Evolutionary conservation across 331 rosid species (phyloP), one percentile per base, ranked within the genome.

Genomic region (Quercus lobata): DNA sequence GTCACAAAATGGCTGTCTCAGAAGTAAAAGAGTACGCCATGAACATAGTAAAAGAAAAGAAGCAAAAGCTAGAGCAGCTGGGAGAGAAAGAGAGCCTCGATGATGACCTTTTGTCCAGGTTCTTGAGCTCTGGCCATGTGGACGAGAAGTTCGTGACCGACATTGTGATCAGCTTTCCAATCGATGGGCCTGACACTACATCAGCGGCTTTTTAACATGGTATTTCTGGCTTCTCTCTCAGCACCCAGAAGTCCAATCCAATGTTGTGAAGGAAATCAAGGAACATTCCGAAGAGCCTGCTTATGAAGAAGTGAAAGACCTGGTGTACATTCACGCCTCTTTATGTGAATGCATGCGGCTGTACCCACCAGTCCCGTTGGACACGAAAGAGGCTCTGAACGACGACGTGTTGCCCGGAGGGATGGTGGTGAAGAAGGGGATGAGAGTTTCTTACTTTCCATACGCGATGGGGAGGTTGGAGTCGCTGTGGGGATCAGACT

Each of bases 391-490:
- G 27, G 92, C 85, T 0, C 81, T 4, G 1, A 57, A 0, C 6
- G 92, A 93, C 37, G 96, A 93, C 75, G 85, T 92, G 32, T 81
- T 92, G 66, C 97, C 97, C 0, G 91, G 89, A 0, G 98, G 98
- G 22, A 92, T 90, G 5, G 19, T 53, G 7, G 97, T 94, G 82
- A 90, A 72, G 88, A 92, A 88, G 63, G 98, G 98, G 30, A 83
- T 75, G 69, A 78, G 73, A 30, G 90, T 94, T 60, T 65, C 83
- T 34, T 94, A 92, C 71, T 93, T 85, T 69, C 79, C 88, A 0
- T 94, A 88, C 56, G 92, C 92, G 0, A 94, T 94, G 97, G 98
- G 98, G 66, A 79, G 97, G 76, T 71, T 86, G 5, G 93, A 90
- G 68, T 73, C 37, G 54, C 34, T 94, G 0, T 94, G 97, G 94